Evolutionary conservation across 306 rosid species (phyloP), one percentile per base, ranked within the genome.

Genomic region (Trifolium fragiferum): DNA sequence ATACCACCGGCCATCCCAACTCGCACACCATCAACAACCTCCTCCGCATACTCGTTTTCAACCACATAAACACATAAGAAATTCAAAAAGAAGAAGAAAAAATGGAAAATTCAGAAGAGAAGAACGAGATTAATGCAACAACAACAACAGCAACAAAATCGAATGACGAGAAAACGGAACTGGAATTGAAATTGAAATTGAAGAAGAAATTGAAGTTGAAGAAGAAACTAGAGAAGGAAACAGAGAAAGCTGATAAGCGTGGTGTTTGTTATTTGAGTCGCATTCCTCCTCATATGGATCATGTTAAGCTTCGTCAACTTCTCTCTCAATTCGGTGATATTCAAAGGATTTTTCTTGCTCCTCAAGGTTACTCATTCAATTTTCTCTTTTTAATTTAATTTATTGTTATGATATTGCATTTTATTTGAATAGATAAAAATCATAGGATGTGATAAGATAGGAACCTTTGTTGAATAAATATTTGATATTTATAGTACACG

Each of bases 231-330:
- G 73, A 81, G 67, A 84, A 72, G 80, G 93, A 89, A 60, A 76
- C 87, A 7, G 85, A 80, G 16, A 71, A 79, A 74, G 90, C 86
- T 11, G 16, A 76, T 3, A 86, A 57, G 80, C 93, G 90, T 1
- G 99, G 99, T 1, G 85, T 94, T 49, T 92, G 96, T 78, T 92
- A 90, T 71, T 23, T 90, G 82, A 87, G 97, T 76, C 89, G 96
- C 7, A 87, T 94, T 67, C 97, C 98, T 1, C 98, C 93, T 13
- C 94, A 82, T 59, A 93, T 91, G 97, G 91, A 91, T 79, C 94
- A 80, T 15, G 66, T 84, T 53, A 85, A 81, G 71, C 90, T 94
- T 78, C 91, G 91, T 8, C 90, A 82, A 47, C 79, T 88, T 79
- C 89, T 94, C 61, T 88, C 96, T 3, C 94, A 87, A 68, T 84